Conservation (phyloP, 306 rosid species). For the Albizia julibrissin region DNA sequence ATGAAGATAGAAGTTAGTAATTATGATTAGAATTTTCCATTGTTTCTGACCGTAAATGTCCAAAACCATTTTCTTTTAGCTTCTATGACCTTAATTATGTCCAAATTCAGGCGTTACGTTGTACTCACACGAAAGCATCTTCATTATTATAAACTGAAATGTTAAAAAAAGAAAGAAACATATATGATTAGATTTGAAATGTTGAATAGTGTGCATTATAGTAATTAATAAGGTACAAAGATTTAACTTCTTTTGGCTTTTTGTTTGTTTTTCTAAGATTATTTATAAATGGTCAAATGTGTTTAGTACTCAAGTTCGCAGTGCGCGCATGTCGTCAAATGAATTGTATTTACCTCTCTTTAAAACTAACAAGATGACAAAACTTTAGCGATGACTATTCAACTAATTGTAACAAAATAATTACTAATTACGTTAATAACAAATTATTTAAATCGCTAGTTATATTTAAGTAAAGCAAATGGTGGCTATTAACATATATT, state of each 20-base stretch:
- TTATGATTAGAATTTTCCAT: neutral
- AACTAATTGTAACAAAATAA: neutral
- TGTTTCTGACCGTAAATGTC: neutral
- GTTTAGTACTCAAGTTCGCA: neutral
- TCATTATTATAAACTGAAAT: neutral
- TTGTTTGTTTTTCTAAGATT: neutral
- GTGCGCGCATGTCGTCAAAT: neutral
- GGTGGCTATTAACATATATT: neutral
- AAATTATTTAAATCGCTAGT: neutral
- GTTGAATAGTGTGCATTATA: neutral
- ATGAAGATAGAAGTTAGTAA: neutral
- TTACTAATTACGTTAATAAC: neutral
- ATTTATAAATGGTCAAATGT: neutral
- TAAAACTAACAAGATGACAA: neutral
- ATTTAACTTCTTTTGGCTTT: neutral
- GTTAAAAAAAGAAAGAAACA: neutral
- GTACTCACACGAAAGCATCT: neutral
- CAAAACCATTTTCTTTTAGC: neutral
- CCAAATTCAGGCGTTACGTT: conserved; percentile 17
- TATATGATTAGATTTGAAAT: neutral
- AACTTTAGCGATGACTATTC: neutral
- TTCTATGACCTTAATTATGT: neutral
- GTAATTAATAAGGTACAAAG: neutral
- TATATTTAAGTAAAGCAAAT: neutral
- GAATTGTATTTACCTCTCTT: neutral